Evolutionary conservation across 2,329 filamentous ascomycete species (phyloP).

Genomic region (Ciborinia camelliae): DNA sequence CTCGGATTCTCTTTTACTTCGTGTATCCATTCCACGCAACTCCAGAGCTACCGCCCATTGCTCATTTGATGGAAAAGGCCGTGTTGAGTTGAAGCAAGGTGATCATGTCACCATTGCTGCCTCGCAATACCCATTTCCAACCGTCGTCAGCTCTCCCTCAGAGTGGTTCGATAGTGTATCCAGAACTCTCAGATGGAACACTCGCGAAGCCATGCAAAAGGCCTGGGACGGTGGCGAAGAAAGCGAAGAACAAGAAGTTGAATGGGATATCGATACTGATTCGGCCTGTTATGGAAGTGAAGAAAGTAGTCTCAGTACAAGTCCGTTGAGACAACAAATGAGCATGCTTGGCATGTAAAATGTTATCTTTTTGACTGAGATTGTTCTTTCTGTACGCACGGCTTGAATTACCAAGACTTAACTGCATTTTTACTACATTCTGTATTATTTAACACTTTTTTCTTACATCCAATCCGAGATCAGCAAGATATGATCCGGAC

Average conservation of each 20-base stretch:
- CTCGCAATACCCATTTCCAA: slow-evolving; percentile 95
- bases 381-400: not conserved
- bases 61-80: slow-evolving; percentile 95
- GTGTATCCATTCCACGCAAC: slow-evolving; percentile 78
- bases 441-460: not conserved
- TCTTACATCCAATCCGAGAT: not conserved
- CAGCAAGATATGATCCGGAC: not conserved
- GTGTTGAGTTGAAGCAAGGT: slow-evolving; percentile 86
- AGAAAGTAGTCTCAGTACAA: slow-evolving; percentile 64
- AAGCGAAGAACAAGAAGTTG: slow-evolving; percentile 49
- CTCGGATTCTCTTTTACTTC: slow-evolving; percentile 88
- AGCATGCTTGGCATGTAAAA: slow-evolving; percentile 63
- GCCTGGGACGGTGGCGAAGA: slow-evolving; percentile 58
- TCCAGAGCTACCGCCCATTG: slow-evolving; percentile 94
- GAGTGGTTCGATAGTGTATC: slow-evolving; percentile 98
- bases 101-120: slow-evolving; percentile 96
- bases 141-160: slow-evolving; percentile 80
- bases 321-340: slow-evolving; percentile 69
- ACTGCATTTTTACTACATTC: not conserved
- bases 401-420: not conserved
- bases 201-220: slow-evolving; percentile 86
- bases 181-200: slow-evolving; percentile 92
- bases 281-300: slow-evolving; percentile 68
- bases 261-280: slow-evolving; percentile 96
- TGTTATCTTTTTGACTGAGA: too few relatives aligned